These are phyloP conservation scores for Thelephora ganbajun DNA, from an alignment of 768 basidiomycete species.

Conservation along the genomic window DNA sequence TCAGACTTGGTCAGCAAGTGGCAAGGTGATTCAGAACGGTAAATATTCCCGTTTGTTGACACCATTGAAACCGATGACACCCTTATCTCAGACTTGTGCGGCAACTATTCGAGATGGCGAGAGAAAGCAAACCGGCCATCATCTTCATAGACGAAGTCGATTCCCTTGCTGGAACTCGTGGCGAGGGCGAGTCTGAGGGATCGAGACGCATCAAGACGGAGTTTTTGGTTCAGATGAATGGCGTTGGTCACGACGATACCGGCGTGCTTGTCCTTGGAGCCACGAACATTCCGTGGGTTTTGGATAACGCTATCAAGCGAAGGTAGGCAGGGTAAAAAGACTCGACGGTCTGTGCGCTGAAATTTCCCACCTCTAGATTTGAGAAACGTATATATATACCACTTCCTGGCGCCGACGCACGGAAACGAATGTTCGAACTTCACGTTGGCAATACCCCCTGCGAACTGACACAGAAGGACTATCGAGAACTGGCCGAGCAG, in stretches of 20 bases:
- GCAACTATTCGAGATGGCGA: slow-evolving; percentile 90
- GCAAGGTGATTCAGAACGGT: slow-evolving; percentile 99
- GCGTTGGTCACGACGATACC: slow-evolving; percentile 94
- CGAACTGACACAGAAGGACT: slow-evolving; percentile 66
- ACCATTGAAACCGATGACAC: background rate
- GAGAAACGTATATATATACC: slow-evolving; percentile 99
- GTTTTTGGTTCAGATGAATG: slow-evolving; percentile 97
- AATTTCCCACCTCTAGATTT: slow-evolving; percentile 37
- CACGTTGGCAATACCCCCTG: slow-evolving; percentile 92
- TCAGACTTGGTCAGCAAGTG: slow-evolving; percentile 96
- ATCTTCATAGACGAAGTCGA: slow-evolving; percentile 99
- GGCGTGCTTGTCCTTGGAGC: slow-evolving; percentile 94
- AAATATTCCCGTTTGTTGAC: slow-evolving; percentile 12
- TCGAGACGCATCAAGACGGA: slow-evolving; percentile 97
- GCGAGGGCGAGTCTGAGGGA: slow-evolving; percentile 95
- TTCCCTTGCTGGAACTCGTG: slow-evolving; percentile 86
- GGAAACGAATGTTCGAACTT: slow-evolving; percentile 92
- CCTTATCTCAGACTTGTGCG: slow-evolving; percentile 64
- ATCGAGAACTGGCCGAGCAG: slow-evolving; percentile 61
- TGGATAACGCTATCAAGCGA: slow-evolving; percentile 95
- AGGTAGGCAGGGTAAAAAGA: slow-evolving; percentile 31
- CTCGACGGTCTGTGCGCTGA: background rate
- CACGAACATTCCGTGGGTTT: slow-evolving; percentile 97
- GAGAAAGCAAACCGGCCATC: slow-evolving; percentile 92
- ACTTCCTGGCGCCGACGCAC: slow-evolving; percentile 83